Percentiles rank a stretch among this genome's conserved stretches.
Conservation (phyloP, 2,329 filamentous ascomycete genomes). For the Fusarium papillatum region DNA sequence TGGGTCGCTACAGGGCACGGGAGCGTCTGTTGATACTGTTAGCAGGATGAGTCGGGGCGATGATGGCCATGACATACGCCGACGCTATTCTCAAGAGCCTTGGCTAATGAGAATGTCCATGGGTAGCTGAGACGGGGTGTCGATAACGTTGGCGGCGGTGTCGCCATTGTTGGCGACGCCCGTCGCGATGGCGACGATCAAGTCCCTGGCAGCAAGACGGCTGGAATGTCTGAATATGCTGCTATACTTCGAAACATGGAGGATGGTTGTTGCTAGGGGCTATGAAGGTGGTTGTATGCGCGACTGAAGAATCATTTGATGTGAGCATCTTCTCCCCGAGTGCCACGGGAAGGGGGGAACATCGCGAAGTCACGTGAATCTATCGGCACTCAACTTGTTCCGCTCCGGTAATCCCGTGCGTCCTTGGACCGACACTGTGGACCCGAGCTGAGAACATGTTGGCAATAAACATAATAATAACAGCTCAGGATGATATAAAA, state of each 20-base stretch:
- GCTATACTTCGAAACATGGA: neutral
- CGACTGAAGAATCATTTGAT: neutral
- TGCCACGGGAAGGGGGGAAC: neutral
- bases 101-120: neutral
- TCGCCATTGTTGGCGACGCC: neutral
- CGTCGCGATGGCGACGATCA: neutral
- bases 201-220: neutral
- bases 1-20: neutral
- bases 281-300: neutral
- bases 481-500: neutral
- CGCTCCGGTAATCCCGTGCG: neutral
- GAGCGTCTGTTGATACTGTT: neutral
- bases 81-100: neutral
- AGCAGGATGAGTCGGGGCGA: neutral
- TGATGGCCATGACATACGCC: neutral
- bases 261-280: neutral
- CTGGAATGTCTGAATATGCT: neutral
- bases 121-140: neutral
- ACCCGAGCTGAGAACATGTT: neutral
- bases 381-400: neutral
- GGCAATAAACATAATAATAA: neutral
- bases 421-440: neutral
- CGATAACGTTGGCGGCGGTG: constrained; percentile 1
- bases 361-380: neutral
- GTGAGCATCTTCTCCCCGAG: neutral